A percentile compares a stretch with the other conserved stretches of the same genome.
These are phyloP conservation scores for Aureococcus anophagefferens DNA, from an alignment of 108 stramenopile species.

Conservation along the genomic window DNA sequence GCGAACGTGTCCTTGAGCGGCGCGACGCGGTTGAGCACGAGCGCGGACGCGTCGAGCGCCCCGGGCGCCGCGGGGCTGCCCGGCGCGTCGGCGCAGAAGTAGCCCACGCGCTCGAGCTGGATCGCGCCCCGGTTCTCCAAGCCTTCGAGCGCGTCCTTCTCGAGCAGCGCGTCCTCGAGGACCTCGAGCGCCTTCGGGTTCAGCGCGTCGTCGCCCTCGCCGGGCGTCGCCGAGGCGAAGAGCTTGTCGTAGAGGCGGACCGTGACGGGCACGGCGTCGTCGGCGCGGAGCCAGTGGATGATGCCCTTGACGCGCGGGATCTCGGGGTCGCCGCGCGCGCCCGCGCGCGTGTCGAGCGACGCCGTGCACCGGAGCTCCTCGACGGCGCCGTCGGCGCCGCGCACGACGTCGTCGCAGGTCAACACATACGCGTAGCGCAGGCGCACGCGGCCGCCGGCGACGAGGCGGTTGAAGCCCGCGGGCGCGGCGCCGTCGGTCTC, in stretches of 20 bases:
- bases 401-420: conserved; percentile 62
- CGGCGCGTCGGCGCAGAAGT: conserved; percentile 41
- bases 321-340: conserved; percentile 21
- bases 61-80: conserved; percentile 12
- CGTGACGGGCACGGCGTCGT: conserved; percentile 48
- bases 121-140: not conserved
- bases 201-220: no score
- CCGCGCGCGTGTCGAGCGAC: conserved; percentile 67
- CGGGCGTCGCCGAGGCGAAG: conserved; percentile 38
- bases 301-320: conserved; percentile 72
- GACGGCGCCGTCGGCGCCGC: conserved; percentile 61
- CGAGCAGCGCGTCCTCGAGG: not conserved
- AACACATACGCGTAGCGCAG: conserved; percentile 80
- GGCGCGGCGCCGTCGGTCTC: conserved; percentile 70
- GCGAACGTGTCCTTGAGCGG: conserved; percentile 63
- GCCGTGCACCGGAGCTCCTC: conserved; percentile 43
- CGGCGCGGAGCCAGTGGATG: conserved; percentile 76
- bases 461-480: conserved; percentile 73
- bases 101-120: conserved; percentile 78
- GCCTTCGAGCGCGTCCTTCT: not conserved
- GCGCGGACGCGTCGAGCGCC: conserved; percentile 38
- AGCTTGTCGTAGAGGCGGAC: conserved; percentile 75
- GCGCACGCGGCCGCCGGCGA: conserved; percentile 60
- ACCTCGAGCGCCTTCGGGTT: not conserved
- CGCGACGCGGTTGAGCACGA: conserved; percentile 77